Base-by-base conservation (phyloP, 768 basidiomycete genomes). In the Tricholoma sp. region DNA sequence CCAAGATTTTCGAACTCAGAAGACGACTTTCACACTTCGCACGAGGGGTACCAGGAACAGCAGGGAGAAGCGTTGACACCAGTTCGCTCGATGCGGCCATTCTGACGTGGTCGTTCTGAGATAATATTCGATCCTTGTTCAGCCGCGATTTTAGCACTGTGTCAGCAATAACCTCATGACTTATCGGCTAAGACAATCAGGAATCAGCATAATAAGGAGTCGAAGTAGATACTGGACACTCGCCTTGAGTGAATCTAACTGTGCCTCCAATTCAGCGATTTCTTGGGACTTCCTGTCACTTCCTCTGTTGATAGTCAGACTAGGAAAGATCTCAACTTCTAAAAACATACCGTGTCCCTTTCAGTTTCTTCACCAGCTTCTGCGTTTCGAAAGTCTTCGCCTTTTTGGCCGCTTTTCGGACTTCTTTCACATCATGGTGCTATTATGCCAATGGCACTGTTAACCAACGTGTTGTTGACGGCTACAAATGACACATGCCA, bases 321-420 rank as follows among this genome's bases (percentile, higher is more conserved):
- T 31, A 11, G 41, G 17, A 10, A 8, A 50, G 20, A 34, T 33
- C 10, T 52, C n/a, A 29, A 49, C 41, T 12, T 4, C 11, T 15
- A 45, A 13, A 45, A 13, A 54, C 74, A 51, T 59, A 89, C 89
- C 88, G 74, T 29, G 86, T 68, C 24, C 76, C 78, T 68, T 89
- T 93, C 29, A 94, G 72, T 69, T 82, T 85, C 76, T 93, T 95
- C 56, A 94, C 80, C n/a, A 88, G 70, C 66, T 87, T 89, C 68
- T 87, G 89, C 0, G 81, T 82, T 72, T 96, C 94, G 58, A 91
- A 89, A 0, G 80, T 72, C 66, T 84, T 91, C 9, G 88, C 87
- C 64, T 88, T 91, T 74, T 92, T 95, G 29, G 87, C 82, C 4
- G 86, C 81, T 62, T 88, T 89, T 60, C 80, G 79, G 8, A 89